These are phyloP conservation scores for Arthroderma sp. DNA, from an alignment of 2,329 filamentous ascomycete species.

Conservation along the genomic window DNA sequence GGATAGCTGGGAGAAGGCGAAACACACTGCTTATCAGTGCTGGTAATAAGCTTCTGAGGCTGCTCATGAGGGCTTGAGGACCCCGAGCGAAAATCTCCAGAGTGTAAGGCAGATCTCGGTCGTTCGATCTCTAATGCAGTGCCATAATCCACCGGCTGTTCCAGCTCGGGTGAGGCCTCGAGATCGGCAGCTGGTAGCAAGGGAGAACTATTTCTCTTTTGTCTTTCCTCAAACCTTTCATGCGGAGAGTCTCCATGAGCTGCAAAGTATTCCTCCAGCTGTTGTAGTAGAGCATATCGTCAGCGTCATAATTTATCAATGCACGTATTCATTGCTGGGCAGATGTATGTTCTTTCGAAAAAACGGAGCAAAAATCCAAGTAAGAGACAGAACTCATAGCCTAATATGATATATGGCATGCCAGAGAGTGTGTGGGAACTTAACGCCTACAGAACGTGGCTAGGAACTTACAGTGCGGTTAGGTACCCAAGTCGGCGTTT, in stretches of 20 bases:
- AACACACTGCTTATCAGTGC: too few relatives aligned
- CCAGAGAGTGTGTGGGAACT: neutral
- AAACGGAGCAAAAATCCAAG: too few relatives aligned
- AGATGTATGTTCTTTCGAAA: too few relatives aligned
- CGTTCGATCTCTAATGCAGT: constrained; percentile 59
- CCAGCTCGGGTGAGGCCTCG: constrained; percentile 18
- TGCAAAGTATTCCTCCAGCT: constrained; percentile 29
- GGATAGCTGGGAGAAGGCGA: neutral
- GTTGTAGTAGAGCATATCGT: constrained; percentile 11
- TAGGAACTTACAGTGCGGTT: constrained; percentile 42
- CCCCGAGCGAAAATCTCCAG: constrained; percentile 47
- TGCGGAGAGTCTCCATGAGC: constrained; percentile 26
- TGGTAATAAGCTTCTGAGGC: constrained; percentile 8
- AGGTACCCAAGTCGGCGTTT: constrained; percentile 62
- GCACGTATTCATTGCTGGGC: too few relatives aligned
- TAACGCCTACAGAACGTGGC: neutral
- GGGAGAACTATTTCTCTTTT: constrained; percentile 9
- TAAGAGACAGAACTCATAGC: too few relatives aligned
- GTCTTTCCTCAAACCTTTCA: constrained; percentile 18
- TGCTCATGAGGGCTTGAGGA: constrained; percentile 18
- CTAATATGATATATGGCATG: too few relatives aligned
- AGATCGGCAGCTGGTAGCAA: constrained; percentile 38
- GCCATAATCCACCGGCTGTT: constrained; percentile 20
- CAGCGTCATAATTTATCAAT: constrained; percentile 5
- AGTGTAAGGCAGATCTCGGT: constrained; percentile 60